Evolutionary conservation across 2,329 filamentous ascomycete genomes (phyloP).

Genomic region (Amauroascus niger): DNA sequence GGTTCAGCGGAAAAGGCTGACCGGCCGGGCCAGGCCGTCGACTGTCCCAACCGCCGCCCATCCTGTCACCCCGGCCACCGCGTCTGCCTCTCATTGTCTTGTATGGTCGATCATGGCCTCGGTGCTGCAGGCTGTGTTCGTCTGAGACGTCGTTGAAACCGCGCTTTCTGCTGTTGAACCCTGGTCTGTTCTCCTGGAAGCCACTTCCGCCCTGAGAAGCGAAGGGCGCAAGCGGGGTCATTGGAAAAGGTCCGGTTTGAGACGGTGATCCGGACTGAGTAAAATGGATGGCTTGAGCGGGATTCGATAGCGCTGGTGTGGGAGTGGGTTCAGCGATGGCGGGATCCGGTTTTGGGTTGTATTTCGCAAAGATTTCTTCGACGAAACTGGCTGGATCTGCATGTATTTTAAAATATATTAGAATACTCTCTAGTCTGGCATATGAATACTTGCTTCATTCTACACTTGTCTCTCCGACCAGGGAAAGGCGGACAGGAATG

Average conservation of each 20-base stretch:
- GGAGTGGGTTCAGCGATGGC: constrained; percentile 21
- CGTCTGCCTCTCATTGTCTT: constrained; percentile 38
- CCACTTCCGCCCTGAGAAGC: constrained; percentile 8
- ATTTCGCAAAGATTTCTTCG: constrained; percentile 45
- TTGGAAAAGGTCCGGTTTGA: constrained; percentile 17
- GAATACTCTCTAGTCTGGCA: too few relatives aligned
- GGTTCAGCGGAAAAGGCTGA: constrained; percentile 24
- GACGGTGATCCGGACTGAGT: constrained; percentile 16
- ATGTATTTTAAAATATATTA: neutral
- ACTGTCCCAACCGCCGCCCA: constrained; percentile 32
- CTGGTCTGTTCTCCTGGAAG: constrained; percentile 18
- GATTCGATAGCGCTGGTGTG: constrained; percentile 20
- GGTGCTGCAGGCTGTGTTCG: constrained; percentile 35
- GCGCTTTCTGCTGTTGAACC: constrained; percentile 43
- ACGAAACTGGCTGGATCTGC: constrained; percentile 46
- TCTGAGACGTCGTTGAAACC: constrained; percentile 43
- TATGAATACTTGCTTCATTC: too few relatives aligned
- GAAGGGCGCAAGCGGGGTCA: constrained; percentile 16
- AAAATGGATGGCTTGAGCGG: constrained; percentile 10
- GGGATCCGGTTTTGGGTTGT: constrained; percentile 38
- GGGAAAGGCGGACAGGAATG: neutral
- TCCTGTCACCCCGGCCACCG: constrained; percentile 21
- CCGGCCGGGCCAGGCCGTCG: constrained; percentile 30
- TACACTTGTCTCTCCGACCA: too few relatives aligned
- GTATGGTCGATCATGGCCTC: constrained; percentile 35